Conservation (phyloP, 1,284 basidiomycete genomes). For the Athelia psychrophila region DNA sequence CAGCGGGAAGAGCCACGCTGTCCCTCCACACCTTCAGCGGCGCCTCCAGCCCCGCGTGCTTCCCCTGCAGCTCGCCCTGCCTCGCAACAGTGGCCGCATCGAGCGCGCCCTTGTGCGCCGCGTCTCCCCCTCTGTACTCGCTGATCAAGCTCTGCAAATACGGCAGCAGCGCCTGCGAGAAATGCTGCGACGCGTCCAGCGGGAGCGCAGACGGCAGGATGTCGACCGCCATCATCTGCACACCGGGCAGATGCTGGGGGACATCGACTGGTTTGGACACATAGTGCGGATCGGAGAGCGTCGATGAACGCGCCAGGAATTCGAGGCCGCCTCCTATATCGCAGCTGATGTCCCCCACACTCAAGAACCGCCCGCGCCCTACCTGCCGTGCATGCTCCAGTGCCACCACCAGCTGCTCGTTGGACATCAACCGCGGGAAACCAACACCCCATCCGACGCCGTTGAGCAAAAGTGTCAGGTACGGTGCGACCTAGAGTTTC, state of each 20-base stretch:
- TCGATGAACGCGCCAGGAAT: conserved; percentile 74
- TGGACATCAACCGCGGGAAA: conserved; percentile 80
- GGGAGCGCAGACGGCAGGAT: conserved; percentile 86
- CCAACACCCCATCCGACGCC: conserved; percentile 80
- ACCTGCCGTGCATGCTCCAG: conserved; percentile 46
- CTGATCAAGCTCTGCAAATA: conserved; percentile 64
- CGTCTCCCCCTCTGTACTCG: conserved; percentile 27
- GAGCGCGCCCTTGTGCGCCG: conserved; percentile 43
- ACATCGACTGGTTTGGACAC: conserved; percentile 41
- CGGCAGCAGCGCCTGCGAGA: conserved; percentile 63
- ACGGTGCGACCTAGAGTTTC: conserved; percentile 68
- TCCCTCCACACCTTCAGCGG: conserved; percentile 45
- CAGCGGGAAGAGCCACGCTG: conserved; percentile 3
- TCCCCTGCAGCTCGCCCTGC: conserved; percentile 49
- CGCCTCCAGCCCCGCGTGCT: conserved; percentile 59
- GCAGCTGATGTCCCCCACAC: conserved; percentile 85
- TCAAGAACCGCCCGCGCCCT: conserved; percentile 57
- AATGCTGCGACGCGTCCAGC: conserved; percentile 75
- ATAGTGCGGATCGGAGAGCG: conserved; percentile 76
- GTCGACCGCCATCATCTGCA: conserved; percentile 85
- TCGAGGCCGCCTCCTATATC: conserved; percentile 86
- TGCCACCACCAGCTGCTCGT: conserved; percentile 54
- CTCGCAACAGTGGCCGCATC: conserved; percentile 70
- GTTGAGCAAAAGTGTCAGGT: conserved; percentile 81
- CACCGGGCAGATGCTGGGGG: conserved; percentile 45